Evolutionary conservation across 179 eudicot species (phyloP), one percentile per base, ranked within the genome.

Genomic region (Corrigiola litoralis): DNA sequence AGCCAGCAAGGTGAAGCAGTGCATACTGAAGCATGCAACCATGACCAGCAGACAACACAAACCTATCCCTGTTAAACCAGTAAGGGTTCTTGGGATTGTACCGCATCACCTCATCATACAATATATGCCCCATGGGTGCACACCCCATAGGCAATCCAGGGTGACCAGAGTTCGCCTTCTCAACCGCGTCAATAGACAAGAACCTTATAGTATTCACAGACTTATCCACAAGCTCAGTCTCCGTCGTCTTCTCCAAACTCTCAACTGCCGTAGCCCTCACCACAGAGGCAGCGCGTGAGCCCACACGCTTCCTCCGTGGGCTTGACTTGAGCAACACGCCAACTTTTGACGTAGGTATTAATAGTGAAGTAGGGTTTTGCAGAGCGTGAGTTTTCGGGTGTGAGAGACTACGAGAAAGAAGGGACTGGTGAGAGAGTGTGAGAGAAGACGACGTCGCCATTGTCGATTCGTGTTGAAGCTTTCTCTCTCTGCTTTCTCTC

Each of bases 11-110:
- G 51, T 85, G 87, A 62, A 82, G 85, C 6, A 81, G 82, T 40
- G 85, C 85, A 67, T 85, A 85, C 80, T 82, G 90, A 42, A 85
- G 78, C 83, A 85, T 72, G 54, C 90, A 85, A 0, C 87, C 90
- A 69, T 85, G 90, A 11, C 90, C 90, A 10, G 87, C 85, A 16
- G 85, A 80, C 11, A 85, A 58, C 29, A 85, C 81, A 24, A 85
- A 82, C 18, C 87, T 69, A 47, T 85, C 90, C 51, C 90, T 57
- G 61, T 85, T 85, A 45, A 85, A 82, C 85, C 87, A 85, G 46
- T 74, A 72, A 1, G 87, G 90, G 67, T 82, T 85, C 36, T 66
- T 79, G 0, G 87, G 85, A 65, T 85, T 83, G 23, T 70, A 81
- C 72, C 84, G 41, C 87, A 85, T 69, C 0, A 77, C 80, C 79